Evolutionary conservation across 805 yeast genomes (phyloP).

Genomic region (Lachancea dasiensis): DNA sequence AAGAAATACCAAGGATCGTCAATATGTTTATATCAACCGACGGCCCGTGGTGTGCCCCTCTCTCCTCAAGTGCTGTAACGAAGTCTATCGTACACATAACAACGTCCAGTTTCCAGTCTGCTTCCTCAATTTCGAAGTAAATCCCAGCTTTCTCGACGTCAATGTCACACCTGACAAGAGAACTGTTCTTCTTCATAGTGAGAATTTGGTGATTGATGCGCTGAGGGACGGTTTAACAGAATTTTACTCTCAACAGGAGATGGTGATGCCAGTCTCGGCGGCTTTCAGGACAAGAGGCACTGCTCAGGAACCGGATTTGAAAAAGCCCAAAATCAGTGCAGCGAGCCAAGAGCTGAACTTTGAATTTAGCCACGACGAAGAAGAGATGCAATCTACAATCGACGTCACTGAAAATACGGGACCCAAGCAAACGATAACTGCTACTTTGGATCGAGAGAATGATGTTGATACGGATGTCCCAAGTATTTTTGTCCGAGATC

Average conservation of each 20-base stretch:
- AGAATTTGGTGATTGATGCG: constrained; percentile 48
- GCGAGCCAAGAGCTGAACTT: constrained; percentile 4
- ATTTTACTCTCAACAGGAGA: constrained; percentile 40
- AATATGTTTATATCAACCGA: constrained; percentile 62
- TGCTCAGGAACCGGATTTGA: neutral
- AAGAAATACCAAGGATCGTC: constrained; percentile 66
- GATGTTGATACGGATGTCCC: neutral
- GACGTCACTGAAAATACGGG: neutral
- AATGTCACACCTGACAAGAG: constrained; percentile 92
- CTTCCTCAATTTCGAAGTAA: constrained; percentile 52
- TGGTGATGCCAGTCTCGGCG: constrained; percentile 26
- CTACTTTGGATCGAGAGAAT: too few relatives aligned
- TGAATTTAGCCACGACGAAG: neutral
- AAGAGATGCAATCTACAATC: neutral
- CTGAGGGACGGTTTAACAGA: constrained; percentile 45
- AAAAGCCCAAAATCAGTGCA: neutral
- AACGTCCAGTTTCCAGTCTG: constrained; percentile 68
- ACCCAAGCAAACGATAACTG: too few relatives aligned
- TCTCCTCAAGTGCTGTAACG: constrained; percentile 57
- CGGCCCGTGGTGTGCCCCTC: constrained; percentile 64
- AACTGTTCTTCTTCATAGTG: constrained; percentile 61
- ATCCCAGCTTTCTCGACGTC: constrained; percentile 57
- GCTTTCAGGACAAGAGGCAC: neutral
- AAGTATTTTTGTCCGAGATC: constrained; percentile 1
- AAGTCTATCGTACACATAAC: constrained; percentile 66